Percentiles rank a stretch among this genome's conserved stretches.
Conservation (phyloP, 2,329 filamentous ascomycete species). For the Diaporthe vaccinii region DNA sequence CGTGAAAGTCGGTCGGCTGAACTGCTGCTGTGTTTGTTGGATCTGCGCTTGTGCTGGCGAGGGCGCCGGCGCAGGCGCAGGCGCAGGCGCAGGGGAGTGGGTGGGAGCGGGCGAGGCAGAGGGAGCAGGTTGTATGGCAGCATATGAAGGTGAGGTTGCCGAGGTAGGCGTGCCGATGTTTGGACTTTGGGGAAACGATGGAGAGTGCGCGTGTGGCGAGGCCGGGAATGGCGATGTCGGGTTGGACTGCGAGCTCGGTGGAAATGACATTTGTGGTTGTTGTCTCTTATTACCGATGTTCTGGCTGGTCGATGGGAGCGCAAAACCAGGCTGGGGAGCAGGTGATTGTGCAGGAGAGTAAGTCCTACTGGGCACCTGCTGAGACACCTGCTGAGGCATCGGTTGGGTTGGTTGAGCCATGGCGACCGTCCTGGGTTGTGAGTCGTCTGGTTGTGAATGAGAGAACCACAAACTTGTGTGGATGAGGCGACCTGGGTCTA, state of each 20-base stretch:
- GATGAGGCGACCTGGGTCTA: background rate
- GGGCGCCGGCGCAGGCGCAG: conserved; percentile 1
- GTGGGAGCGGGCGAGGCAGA: conserved; percentile 42
- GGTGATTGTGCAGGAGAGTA: conserved; percentile 78
- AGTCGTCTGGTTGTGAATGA: conserved; percentile 11
- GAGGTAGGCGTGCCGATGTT: conserved; percentile 42
- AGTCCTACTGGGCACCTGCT: conserved; percentile 56
- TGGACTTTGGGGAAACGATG: conserved; percentile 35
- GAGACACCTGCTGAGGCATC: conserved; percentile 49
- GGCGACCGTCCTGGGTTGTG: conserved; percentile 19
- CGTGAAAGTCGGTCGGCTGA: conserved; percentile 41
- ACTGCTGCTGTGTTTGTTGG: conserved; percentile 45
- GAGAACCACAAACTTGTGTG: background rate
- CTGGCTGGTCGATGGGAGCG: conserved; percentile 55
- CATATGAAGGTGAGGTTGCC: conserved; percentile 55
- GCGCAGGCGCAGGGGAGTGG: conserved; percentile 5
- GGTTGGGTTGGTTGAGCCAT: conserved; percentile 49
- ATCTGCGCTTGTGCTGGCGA: background rate
- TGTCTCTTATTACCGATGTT: conserved; percentile 1
- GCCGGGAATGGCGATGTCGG: conserved; percentile 26
- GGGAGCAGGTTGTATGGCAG: conserved; percentile 46
- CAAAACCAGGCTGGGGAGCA: conserved; percentile 64
- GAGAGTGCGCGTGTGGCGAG: conserved; percentile 23
- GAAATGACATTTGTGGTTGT: background rate
- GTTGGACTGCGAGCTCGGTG: conserved; percentile 32